Conservation (phyloP, 768 basidiomycete genomes). For the Tulasnella sp. region DNA sequence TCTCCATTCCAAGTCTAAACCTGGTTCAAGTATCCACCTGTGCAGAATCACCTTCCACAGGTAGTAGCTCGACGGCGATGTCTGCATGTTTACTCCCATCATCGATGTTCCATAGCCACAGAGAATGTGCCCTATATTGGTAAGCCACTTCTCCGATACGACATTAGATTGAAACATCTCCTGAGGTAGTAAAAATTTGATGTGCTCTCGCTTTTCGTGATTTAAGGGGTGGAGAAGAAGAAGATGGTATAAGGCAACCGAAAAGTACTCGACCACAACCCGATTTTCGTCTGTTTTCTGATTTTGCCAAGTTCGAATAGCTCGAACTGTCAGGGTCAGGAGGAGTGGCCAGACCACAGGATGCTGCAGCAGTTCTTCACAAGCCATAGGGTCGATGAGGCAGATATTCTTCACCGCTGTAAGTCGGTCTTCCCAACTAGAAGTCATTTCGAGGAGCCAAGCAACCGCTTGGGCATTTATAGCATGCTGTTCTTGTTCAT, state of each 20-base stretch:
- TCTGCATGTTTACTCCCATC: rapidly evolving
- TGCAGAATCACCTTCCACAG: not conserved
- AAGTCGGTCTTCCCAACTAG: not conserved
- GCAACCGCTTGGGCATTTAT: not conserved
- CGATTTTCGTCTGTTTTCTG: not conserved
- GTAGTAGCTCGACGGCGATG: not conserved
- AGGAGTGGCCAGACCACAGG: not conserved
- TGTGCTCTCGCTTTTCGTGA: not conserved
- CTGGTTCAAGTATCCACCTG: not conserved
- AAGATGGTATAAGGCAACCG: not conserved
- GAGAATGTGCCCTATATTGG: not conserved
- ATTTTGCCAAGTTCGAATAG: not conserved
- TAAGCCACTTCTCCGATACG: not conserved
- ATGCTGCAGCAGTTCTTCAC: not conserved
- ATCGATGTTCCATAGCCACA: not conserved
- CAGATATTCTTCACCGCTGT: not conserved
- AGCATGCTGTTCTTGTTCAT: not conserved
- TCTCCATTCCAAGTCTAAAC: not conserved
- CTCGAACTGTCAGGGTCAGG: not conserved
- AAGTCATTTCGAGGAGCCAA: not conserved
- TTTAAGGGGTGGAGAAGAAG: not conserved
- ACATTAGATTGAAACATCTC: not conserved
- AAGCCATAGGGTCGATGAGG: not conserved
- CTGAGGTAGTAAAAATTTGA: not conserved
- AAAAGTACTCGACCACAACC: not conserved